Base-by-base conservation (phyloP, 208 protist genomes). In the Trypanosomatidae sp. region DNA sequence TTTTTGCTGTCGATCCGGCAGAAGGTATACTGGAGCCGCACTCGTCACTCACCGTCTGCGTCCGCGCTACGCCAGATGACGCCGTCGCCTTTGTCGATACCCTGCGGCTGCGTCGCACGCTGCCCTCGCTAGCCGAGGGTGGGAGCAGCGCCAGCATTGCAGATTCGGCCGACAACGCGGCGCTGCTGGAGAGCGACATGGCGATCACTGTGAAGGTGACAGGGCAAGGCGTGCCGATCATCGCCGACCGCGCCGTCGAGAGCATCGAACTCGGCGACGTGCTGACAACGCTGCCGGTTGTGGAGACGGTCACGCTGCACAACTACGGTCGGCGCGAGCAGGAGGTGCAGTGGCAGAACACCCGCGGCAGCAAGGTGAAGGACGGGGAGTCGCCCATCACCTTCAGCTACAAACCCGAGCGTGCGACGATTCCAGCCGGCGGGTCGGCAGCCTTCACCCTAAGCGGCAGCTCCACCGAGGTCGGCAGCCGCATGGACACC, bases 221-320 rank as follows among this genome's bases (percentile, higher is more conserved):
- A 3, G 98, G 98, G 58, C 89, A 81, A 15, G 98, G 98, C 50
- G 95, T 94, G 33, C 94, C 97, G 7, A 78, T 99, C n/a, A 84
- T 97, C 13, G 64, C 85, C 22, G 72, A 79, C 44, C 82, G 75
- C 41, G 12, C 72, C 28, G 41, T 86, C 74, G 70, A 76, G n/a
- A 41, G 19, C 39, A 83, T 97, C 71, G 79, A 98, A 49, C 91
- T 99, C 50, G 95, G 92, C 9, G 86, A 98, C 77, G 81, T 93
- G 28, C 97, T 99, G 77, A 99, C 97, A 2, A 84, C 83, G 49
- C 87, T 81, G 30, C 12, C 66, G 22, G 79, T 92, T 12, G 49
- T 69, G 44, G 77, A 85, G 33, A 66, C 77, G 25, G 74, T 99
- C 36, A 74, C 81, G 8, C 69, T 99, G 17, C 68, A 87, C 50